These are phyloP conservation scores for Fusarium sublunatum DNA, from an alignment of 2,329 filamentous ascomycete species.

Conservation along the genomic window DNA sequence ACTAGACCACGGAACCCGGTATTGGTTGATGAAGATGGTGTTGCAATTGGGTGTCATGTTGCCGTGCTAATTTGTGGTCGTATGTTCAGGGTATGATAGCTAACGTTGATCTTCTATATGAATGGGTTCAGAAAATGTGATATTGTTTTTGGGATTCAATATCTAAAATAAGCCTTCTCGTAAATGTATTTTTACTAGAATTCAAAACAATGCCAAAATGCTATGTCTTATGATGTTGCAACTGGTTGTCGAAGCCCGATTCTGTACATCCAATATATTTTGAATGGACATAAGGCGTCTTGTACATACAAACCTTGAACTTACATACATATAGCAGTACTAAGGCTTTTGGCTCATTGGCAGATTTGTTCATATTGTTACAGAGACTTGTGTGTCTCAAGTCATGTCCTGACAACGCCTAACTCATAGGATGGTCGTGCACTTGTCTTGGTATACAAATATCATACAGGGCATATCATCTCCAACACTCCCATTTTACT, in stretches of 20 bases:
- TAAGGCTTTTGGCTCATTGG: neutral
- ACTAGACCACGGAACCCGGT: constrained; percentile 54
- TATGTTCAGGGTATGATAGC: neutral
- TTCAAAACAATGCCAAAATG: too few species aligned
- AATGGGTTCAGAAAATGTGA: too few species aligned
- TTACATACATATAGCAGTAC: too few species aligned
- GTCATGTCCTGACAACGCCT: neutral
- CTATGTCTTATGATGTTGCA: too few species aligned
- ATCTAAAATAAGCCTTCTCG: too few species aligned
- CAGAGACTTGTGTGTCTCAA: neutral
- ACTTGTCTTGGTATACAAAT: constrained; percentile 29
- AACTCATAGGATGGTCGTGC: neutral
- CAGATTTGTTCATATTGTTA: neutral
- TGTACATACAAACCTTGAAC: too few species aligned
- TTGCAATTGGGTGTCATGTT: neutral
- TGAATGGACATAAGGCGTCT: too few species aligned
- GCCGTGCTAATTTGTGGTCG: neutral
- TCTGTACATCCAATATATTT: too few species aligned
- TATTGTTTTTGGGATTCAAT: too few species aligned
- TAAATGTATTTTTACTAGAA: too few species aligned
- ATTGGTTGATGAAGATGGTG: neutral
- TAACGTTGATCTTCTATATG: too few species aligned
- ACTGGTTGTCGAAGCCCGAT: too few species aligned
- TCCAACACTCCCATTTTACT: constrained; percentile 25
- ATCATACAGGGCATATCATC: constrained; percentile 28